These are phyloP conservation scores for Ascochyta viciae-villosae DNA, from an alignment of 2,329 filamentous ascomycete species.

Conservation along the genomic window DNA sequence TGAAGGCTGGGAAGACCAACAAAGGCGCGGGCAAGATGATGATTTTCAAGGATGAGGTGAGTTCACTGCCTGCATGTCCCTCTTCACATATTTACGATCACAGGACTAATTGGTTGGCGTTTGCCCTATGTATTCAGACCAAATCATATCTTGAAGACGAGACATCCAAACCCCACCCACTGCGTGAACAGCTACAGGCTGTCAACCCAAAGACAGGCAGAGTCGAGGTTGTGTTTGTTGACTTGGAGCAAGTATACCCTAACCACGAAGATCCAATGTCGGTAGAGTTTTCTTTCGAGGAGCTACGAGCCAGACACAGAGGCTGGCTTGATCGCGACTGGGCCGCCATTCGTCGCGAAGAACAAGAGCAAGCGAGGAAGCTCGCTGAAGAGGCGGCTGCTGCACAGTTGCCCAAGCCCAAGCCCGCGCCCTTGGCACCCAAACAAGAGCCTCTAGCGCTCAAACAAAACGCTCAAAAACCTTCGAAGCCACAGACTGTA, in stretches of 20 bases:
- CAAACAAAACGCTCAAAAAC: conserved; percentile 25
- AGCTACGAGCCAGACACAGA: conserved; percentile 79
- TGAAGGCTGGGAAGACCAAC: conserved; percentile 87
- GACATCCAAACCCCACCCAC: conserved; percentile 63
- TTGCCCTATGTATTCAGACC: conserved; percentile 60
- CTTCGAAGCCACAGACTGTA: conserved; percentile 34
- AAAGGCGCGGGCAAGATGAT: conserved; percentile 79
- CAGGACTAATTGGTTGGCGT: conserved; percentile 85
- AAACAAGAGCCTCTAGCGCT: conserved; percentile 22
- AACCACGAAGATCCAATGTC: conserved; percentile 69
- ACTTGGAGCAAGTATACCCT: conserved; percentile 85
- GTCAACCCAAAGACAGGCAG: conserved; percentile 83
- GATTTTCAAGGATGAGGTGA: conserved; percentile 96
- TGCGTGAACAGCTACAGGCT: conserved; percentile 79
- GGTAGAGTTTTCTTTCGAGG: conserved; percentile 88
- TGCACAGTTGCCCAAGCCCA: conserved; percentile 18
- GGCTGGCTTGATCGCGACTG: conserved; percentile 69
- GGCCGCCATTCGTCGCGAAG: conserved; percentile 47
- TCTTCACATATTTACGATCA: conserved; percentile 50
- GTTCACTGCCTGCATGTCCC: conserved; percentile 53
- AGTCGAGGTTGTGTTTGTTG: conserved; percentile 85
- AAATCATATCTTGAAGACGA: conserved; percentile 48
- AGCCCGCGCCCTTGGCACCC: conserved; percentile 9
- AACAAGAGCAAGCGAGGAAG: conserved; percentile 37
- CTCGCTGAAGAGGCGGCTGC: conserved; percentile 25